phyloP scores from a whole-genome alignment of 441 rosid species.

The Gossypium aridum region DNA sequence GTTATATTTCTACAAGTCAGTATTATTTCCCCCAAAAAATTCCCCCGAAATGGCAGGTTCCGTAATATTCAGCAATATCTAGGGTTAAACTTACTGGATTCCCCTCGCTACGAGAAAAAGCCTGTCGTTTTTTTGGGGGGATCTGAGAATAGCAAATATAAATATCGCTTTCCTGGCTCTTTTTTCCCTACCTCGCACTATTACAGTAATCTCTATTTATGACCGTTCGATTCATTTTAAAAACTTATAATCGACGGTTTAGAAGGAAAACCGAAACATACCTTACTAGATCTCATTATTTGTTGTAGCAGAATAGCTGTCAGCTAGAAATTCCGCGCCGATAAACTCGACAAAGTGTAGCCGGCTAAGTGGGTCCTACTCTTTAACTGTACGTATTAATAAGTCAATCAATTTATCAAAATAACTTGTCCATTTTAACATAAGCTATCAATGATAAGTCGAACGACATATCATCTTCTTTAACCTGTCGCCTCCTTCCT shows the following conservation, averaged over 20 bases:
- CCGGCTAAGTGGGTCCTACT: slow-evolving; percentile 56
- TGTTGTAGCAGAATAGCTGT: slow-evolving; percentile 39
- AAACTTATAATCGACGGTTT: slow-evolving; percentile 5
- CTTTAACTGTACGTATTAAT: slow-evolving; percentile 21
- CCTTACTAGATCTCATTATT: slow-evolving; percentile 8
- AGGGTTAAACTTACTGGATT: slow-evolving; percentile 19
- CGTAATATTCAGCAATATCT: slow-evolving; percentile 30
- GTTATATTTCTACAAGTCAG: neutral
- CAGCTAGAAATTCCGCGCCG: slow-evolving; percentile 76
- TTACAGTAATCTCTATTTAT: neutral
- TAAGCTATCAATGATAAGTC: neutral
- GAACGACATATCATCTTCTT: neutral
- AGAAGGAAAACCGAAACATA: neutral
- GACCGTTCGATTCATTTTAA: slow-evolving; percentile 20
- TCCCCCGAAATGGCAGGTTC: slow-evolving; percentile 25
- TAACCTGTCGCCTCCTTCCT: slow-evolving; percentile 49
- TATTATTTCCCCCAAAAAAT: neutral
- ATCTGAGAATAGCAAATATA: slow-evolving; percentile 29
- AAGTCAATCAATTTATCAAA: fast-evolving
- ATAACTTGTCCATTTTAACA: fast-evolving
- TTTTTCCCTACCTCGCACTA: neutral
- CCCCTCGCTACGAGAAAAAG: slow-evolving; percentile 23
- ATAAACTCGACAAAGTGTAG: slow-evolving; percentile 45
- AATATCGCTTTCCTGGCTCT: slow-evolving; percentile 19
- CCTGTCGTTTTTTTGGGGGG: slow-evolving; percentile 39